phyloP scores from a whole-genome alignment of 2,329 filamentous ascomycete species.

The Tetracladium maxilliforme region DNA sequence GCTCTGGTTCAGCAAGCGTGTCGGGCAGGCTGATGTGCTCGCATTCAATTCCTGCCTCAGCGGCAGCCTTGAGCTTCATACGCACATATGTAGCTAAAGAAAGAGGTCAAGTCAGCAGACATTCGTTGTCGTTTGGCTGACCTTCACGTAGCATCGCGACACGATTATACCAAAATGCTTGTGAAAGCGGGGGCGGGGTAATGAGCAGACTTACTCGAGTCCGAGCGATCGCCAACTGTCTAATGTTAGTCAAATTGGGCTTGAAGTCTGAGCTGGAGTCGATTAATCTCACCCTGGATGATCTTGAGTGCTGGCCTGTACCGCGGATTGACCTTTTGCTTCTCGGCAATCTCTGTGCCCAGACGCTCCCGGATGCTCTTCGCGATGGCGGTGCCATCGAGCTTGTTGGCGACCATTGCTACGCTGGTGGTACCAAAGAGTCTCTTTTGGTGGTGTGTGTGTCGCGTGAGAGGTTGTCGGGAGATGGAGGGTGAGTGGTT shows the following conservation, averaged over 20 bases:
- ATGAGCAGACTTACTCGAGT: slow-evolving; percentile 59
- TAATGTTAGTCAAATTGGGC: slow-evolving; percentile 1
- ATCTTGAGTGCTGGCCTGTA: slow-evolving; percentile 88
- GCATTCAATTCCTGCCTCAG: slow-evolving; percentile 85
- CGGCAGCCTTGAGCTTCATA: slow-evolving; percentile 97
- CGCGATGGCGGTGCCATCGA: slow-evolving; percentile 92
- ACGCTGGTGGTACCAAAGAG: slow-evolving; percentile 34
- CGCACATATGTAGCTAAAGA: slow-evolving; percentile 82
- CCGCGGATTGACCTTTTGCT: slow-evolving; percentile 69
- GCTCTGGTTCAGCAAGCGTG: slow-evolving; percentile 67
- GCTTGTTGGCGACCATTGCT: slow-evolving; percentile 76
- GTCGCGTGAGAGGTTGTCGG: too few species aligned
- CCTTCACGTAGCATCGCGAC: slow-evolving; percentile 1
- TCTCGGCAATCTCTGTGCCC: slow-evolving; percentile 64
- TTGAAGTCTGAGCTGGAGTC: background rate
- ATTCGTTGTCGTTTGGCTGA: slow-evolving; percentile 7
- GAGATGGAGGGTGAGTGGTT: too few species aligned
- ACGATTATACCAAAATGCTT: too few species aligned
- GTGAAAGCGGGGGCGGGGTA: background rate
- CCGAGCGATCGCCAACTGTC: slow-evolving; percentile 77
- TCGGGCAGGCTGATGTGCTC: slow-evolving; percentile 75
- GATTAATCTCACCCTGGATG: slow-evolving; percentile 58
- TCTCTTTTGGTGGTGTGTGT: too few species aligned
- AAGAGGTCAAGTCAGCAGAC: slow-evolving; percentile 16
- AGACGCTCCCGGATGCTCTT: slow-evolving; percentile 78